A percentile compares a stretch with the other conserved stretches of the same genome.
Conservation (phyloP, 164 flowering plant genomes). For the Cinnamomum chago region DNA sequence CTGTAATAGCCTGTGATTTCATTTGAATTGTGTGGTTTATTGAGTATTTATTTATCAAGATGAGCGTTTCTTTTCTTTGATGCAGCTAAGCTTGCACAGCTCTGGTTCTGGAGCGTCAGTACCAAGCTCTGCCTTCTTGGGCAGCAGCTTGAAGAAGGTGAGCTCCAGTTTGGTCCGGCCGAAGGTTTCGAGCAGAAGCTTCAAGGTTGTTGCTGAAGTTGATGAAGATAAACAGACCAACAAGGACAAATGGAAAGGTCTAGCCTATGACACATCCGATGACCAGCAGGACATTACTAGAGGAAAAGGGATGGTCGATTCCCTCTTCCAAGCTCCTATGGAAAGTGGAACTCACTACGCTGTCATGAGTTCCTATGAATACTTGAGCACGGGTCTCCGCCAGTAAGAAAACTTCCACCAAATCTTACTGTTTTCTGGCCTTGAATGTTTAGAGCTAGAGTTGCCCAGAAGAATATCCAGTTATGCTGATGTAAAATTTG, state of each 20-base stretch:
- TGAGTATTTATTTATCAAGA: not conserved
- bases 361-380: constrained; percentile 51
- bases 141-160: constrained; percentile 48
- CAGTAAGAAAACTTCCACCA: constrained; percentile 20
- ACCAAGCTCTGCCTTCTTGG: constrained; percentile 48
- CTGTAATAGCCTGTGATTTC: constrained; percentile 1
- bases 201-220: constrained; percentile 30
- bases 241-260: constrained; percentile 56
- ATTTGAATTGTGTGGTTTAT: constrained; percentile 6
- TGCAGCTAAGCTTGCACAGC: constrained; percentile 43
- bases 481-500: not conserved
- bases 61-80: constrained; percentile 4
- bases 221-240: constrained; percentile 36
- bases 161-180: constrained; percentile 20
- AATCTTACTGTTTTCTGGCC: too few species aligned
- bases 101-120: constrained; percentile 31
- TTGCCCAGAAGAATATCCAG: not conserved
- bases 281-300: constrained; percentile 64
- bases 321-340: constrained; percentile 57
- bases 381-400: constrained; percentile 47
- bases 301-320: constrained; percentile 56
- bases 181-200: constrained; percentile 15
- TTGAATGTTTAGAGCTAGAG: not conserved
- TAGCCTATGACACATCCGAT: constrained; percentile 43
- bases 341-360: constrained; percentile 46